A percentile compares a stretch with the other conserved stretches of the same genome.
Evolutionary conservation across 768 basidiomycete species (phyloP).

Genomic region (Tylopilus rubrobrunneus): DNA sequence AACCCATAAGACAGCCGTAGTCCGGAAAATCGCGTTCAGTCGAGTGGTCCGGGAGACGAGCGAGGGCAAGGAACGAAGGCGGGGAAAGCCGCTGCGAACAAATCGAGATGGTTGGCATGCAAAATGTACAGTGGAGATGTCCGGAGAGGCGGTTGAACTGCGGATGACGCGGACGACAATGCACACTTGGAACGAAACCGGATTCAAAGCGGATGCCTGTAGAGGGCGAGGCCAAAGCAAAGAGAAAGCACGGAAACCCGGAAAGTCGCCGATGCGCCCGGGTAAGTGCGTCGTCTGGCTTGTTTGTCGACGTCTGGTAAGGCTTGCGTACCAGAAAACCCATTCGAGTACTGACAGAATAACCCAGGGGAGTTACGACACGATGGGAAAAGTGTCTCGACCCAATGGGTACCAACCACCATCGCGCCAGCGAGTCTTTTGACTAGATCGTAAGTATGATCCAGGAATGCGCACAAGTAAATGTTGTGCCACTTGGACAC

Average conservation of each 20-base stretch:
- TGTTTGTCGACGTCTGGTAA: not conserved
- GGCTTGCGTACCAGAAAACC: not conserved
- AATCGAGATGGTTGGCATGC: conserved; percentile 1
- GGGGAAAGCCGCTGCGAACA: conserved; percentile 4
- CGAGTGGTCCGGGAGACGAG: not conserved
- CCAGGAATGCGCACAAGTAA: not conserved
- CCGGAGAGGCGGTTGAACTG: not conserved
- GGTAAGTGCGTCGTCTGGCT: conserved; percentile 3
- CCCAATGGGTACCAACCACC: not conserved
- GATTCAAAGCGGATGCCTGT: not conserved
- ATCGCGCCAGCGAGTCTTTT: not conserved
- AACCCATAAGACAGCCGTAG: not conserved
- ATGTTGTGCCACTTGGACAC: too few species aligned
- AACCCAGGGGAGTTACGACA: not conserved
- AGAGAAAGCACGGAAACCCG: conserved; percentile 5
- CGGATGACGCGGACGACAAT: conserved; percentile 2
- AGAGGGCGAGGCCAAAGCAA: not conserved
- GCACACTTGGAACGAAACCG: not conserved
- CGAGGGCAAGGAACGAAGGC: not conserved
- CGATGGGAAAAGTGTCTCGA: not conserved
- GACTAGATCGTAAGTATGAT: conserved; percentile 1
- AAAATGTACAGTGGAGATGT: not conserved
- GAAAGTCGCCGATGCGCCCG: not conserved
- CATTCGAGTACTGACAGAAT: not conserved
- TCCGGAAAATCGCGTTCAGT: not conserved